These are phyloP conservation scores for Chlamydomonas urium DNA, from an alignment of 139 green algal genomes.

Conservation along the genomic window DNA sequence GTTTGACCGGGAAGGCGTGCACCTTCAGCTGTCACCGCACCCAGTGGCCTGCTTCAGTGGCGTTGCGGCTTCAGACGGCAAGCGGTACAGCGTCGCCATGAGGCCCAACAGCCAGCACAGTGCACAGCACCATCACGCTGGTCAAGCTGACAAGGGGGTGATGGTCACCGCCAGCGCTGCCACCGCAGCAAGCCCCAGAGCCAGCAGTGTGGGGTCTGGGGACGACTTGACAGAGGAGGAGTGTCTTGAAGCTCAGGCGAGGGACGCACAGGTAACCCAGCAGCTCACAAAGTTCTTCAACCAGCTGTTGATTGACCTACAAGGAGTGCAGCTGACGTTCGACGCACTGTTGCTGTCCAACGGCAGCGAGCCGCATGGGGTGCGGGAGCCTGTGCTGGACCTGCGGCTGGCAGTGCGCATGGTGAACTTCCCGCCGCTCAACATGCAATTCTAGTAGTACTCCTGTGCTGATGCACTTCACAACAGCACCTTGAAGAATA, in stretches of 20 bases:
- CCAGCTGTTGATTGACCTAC: conserved; percentile 3
- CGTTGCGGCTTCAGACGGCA: background rate
- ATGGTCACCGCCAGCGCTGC: background rate
- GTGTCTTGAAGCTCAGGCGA: no score
- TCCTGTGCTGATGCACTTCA: no score
- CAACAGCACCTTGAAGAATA: no score
- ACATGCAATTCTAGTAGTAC: background rate
- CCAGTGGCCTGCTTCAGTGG: background rate
- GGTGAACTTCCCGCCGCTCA: background rate
- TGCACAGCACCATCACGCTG: background rate
- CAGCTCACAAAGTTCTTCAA: conserved; percentile 2
- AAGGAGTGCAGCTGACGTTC: background rate
- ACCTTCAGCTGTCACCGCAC: background rate
- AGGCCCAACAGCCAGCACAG: background rate
- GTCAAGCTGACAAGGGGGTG: background rate
- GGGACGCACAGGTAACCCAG: conserved; percentile 1
- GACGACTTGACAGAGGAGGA: no score
- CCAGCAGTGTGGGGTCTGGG: no score
- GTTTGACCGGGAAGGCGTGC: background rate
- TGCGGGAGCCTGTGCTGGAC: background rate
- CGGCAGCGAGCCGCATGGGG: no score
- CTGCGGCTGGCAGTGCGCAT: background rate
- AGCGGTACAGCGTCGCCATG: background rate
- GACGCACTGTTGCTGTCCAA: background rate
- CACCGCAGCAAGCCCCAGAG: no score